phyloP scores from a whole-genome alignment of 495 filamentous ascomycete species.

The Penicillium pulvis region DNA sequence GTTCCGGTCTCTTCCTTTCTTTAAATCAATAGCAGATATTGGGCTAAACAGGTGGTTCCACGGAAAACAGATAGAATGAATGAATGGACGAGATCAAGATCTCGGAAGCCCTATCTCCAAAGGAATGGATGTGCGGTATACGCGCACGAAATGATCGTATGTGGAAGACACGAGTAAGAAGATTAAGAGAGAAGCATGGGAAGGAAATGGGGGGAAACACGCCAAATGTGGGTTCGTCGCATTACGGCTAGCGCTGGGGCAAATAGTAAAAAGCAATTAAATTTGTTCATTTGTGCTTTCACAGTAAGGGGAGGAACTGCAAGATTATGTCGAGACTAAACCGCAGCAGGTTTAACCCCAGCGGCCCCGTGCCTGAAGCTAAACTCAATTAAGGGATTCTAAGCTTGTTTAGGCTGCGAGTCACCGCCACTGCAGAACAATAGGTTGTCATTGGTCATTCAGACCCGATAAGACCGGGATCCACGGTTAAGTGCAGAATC shows the following conservation, averaged over 20 bases:
- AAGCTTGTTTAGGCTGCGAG: background rate
- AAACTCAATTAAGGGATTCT: conserved; percentile 7
- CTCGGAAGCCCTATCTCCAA: conserved; percentile 19
- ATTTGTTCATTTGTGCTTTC: background rate
- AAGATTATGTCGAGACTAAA: background rate
- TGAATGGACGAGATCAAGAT: conserved; percentile 21
- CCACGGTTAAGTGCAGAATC: conserved; percentile 9
- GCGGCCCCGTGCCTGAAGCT: conserved; percentile 23
- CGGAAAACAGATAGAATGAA: conserved; percentile 5
- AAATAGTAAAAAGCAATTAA: background rate
- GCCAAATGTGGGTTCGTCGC: conserved; percentile 14
- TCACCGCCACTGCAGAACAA: background rate
- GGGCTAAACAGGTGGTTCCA: background rate
- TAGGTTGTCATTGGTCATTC: background rate
- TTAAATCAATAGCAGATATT: background rate
- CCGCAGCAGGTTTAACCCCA: background rate
- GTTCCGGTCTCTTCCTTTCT: background rate
- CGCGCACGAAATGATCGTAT: conserved; percentile 34
- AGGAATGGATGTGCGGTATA: conserved; percentile 41
- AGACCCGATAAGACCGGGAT: conserved; percentile 8
- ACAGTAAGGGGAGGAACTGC: conserved; percentile 1
- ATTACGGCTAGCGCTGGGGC: conserved; percentile 12
- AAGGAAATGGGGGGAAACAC: conserved; percentile 18
- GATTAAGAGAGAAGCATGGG: conserved; percentile 7
- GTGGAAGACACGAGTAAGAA: conserved; percentile 1